phyloP scores from a whole-genome alignment of 371 early-diverging fungal genomes.

The Mucor piriformis region DNA sequence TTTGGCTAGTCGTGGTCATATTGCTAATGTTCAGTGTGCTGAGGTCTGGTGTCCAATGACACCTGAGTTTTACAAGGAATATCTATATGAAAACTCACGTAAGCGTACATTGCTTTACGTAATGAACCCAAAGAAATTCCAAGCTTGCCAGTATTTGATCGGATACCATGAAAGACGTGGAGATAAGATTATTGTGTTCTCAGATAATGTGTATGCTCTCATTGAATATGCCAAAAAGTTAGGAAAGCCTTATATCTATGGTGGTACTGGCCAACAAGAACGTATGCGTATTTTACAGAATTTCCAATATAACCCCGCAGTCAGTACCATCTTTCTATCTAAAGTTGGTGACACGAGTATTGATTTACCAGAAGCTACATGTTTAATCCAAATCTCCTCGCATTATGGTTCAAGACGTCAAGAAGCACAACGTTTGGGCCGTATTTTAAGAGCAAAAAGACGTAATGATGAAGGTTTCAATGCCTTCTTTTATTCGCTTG shows the following conservation, averaged over 20 bases:
- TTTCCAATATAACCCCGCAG: slow-evolving; percentile 49
- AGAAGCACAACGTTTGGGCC: slow-evolving; percentile 55
- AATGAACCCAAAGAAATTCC: slow-evolving; percentile 51
- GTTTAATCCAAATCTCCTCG: slow-evolving; percentile 53
- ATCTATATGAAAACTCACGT: slow-evolving; percentile 26
- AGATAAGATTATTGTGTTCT: slow-evolving; percentile 52
- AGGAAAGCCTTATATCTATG: slow-evolving; percentile 46
- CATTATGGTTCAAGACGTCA: slow-evolving; percentile 58
- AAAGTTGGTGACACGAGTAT: slow-evolving; percentile 55
- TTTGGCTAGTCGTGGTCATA: slow-evolving; percentile 50
- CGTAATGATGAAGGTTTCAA: slow-evolving; percentile 55
- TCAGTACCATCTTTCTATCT: slow-evolving; percentile 48
- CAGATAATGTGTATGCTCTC: slow-evolving; percentile 52
- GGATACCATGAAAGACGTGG: slow-evolving; percentile 56
- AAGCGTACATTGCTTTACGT: slow-evolving; percentile 43
- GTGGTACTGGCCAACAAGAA: slow-evolving; percentile 44
- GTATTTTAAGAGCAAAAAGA: slow-evolving; percentile 54
- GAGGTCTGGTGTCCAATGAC: slow-evolving; percentile 44
- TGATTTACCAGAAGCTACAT: slow-evolving; percentile 55
- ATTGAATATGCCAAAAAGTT: slow-evolving; percentile 47
- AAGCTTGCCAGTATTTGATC: slow-evolving; percentile 49
- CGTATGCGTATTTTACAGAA: slow-evolving; percentile 38
- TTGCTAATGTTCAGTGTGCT: slow-evolving; percentile 59
- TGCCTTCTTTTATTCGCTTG: slow-evolving; percentile 52
- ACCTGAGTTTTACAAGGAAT: slow-evolving; percentile 13